Evolutionary conservation across 352 stramenopile species (phyloP), one percentile per base, ranked within the genome.

Genomic region (Phytophthora colocasiae): DNA sequence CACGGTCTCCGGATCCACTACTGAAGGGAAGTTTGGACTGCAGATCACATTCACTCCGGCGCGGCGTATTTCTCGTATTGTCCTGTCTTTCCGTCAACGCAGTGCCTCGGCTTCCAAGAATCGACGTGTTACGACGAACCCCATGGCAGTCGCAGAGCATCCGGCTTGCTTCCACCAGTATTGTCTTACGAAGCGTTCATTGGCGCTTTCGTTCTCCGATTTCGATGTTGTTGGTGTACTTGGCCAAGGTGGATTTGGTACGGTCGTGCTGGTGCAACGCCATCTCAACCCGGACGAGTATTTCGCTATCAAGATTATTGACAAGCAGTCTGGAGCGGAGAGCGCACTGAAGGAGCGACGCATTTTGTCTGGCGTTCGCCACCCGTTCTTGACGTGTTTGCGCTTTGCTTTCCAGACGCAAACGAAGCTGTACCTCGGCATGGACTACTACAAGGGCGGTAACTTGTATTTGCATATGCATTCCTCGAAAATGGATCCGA

Each of bases 401-500:
- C 87, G 83, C 51, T 95, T 95, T 58, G 87, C 87, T n/a, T 95
- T 95, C 73, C 87, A 95, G 78, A 93, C 81, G 49, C 81, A 93
- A 45, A 91, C 83, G 15, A 92, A 93, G 58, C 45, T 95, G 15
- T 95, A 92, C 58, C 66, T 95, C 3, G 87, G 84, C 6, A 78
- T 93, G 58, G 87, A 95, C 61, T 95, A 92, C 63, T 95, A 93
- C 80, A 92, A 93, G 56, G 87, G 87, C 34, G 87, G 87, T 52
- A 93, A 92, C 59, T 47, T 95, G 48, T 95, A 95, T 62, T 74
- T 93, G 64, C 89, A 96, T 72, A 95, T 96, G 88, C 87, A 96
- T 74, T 91, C 85, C 31, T 86, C 80, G 24, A 91, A 92, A 73
- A 89, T 90, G 69, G 82, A 92, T 46, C 84, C 83, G 39, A 93